Evolutionary conservation across 352 stramenopile genomes (phyloP).

Genomic region (Peronospora belbahrii): DNA sequence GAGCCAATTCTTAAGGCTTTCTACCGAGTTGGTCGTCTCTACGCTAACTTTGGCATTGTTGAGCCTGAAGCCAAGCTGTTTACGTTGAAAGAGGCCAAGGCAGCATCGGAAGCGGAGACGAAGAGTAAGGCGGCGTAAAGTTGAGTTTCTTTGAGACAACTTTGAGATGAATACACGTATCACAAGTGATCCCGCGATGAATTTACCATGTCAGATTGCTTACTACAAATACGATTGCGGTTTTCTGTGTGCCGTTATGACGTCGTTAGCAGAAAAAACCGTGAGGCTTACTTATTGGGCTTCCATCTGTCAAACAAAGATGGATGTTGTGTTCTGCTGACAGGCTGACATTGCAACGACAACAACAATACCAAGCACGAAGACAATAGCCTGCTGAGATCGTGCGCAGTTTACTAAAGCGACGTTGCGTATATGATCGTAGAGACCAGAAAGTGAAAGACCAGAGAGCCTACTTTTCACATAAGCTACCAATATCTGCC

Average conservation of each 20-base stretch:
- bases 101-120: conserved; percentile 16
- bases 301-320: conserved; percentile 6
- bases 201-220: background rate
- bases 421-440: conserved; percentile 14
- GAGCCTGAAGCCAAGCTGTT: conserved; percentile 58
- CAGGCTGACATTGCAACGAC: background rate
- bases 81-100: conserved; percentile 55
- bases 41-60: conserved; percentile 63
- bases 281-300: conserved; percentile 2
- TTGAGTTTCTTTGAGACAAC: conserved; percentile 13
- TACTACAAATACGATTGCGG: no score
- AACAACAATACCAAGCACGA: background rate
- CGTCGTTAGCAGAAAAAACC: background rate
- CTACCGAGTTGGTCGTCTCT: conserved; percentile 49
- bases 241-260: conserved; percentile 4
- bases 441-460: conserved; percentile 5
- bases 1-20: conserved; percentile 65
- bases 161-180: conserved; percentile 12
- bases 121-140: conserved; percentile 30
- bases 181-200: conserved; percentile 7
- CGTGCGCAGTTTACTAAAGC: conserved; percentile 11
- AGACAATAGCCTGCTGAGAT: background rate
- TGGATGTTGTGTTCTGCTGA: background rate
- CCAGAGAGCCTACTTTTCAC: conserved; percentile 27
- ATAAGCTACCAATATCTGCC: conserved; percentile 11